Conservation (phyloP, 129 eudicot genomes). For the Helianthus annuus region HanXRQr2.0-SUNRISE NC_035448.2:9065201-9065700, state of each 20-base stretch:
- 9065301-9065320: neutral
- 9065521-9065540: too few species aligned
- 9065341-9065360: slow-evolving; percentile 66
- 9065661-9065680: too few species aligned
- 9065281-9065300: neutral
- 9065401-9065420: slow-evolving; percentile 66
- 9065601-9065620: too few species aligned
- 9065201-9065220: too few species aligned
- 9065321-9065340: slow-evolving; percentile 34
- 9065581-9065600: too few species aligned
- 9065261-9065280: neutral
- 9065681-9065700: too few species aligned
- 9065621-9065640: too few species aligned
- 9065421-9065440: slow-evolving; percentile 64
- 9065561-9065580: too few species aligned
- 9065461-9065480: slow-evolving; percentile 43
- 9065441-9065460: slow-evolving; percentile 74
- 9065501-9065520: neutral
- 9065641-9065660: too few species aligned
- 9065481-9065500: neutral
- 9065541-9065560: too few species aligned
- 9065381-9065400: slow-evolving; percentile 76
- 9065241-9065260: neutral
- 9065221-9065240: too few species aligned
- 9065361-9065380: slow-evolving; percentile 72